These are phyloP conservation scores for Candida incommunis DNA, from an alignment of 805 yeast genomes.

Conservation along the genomic window DNA sequence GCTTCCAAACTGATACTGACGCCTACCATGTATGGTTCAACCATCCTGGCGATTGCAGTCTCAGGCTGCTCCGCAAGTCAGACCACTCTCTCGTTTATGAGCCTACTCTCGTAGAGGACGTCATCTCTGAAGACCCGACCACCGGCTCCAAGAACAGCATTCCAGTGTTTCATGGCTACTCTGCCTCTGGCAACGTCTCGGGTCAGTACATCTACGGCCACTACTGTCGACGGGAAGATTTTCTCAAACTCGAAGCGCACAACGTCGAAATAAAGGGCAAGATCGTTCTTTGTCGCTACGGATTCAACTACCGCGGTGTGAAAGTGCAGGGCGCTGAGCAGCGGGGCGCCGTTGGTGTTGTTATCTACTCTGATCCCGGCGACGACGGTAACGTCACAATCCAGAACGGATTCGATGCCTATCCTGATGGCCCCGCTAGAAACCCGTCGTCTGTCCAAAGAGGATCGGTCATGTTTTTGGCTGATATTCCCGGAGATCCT, in stretches of 20 bases:
- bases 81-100: constrained; percentile 24
- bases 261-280: constrained; percentile 42
- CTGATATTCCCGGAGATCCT: constrained; percentile 62
- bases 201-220: constrained; percentile 53
- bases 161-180: constrained; percentile 66
- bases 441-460: constrained; percentile 66
- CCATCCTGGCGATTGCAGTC: constrained; percentile 42
- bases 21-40: constrained; percentile 49
- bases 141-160: constrained; percentile 32
- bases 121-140: constrained; percentile 38
- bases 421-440: constrained; percentile 67
- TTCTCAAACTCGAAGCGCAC: constrained; percentile 28
- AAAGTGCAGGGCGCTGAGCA: constrained; percentile 69
- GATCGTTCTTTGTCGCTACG: constrained; percentile 56
- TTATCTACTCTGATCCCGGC: constrained; percentile 56
- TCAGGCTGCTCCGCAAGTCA: constrained; percentile 26
- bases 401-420: constrained; percentile 45
- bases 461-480: constrained; percentile 55
- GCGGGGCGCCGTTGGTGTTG: constrained; percentile 50
- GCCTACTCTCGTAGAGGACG: constrained; percentile 42
- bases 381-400: constrained; percentile 37
- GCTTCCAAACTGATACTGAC: constrained; percentile 39
- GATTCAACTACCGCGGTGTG: constrained; percentile 55
- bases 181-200: constrained; percentile 64
- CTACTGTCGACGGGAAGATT: constrained; percentile 53